Evolutionary conservation across 768 basidiomycete genomes (phyloP).

Genomic region (Termitomyces bulborhizus): DNA sequence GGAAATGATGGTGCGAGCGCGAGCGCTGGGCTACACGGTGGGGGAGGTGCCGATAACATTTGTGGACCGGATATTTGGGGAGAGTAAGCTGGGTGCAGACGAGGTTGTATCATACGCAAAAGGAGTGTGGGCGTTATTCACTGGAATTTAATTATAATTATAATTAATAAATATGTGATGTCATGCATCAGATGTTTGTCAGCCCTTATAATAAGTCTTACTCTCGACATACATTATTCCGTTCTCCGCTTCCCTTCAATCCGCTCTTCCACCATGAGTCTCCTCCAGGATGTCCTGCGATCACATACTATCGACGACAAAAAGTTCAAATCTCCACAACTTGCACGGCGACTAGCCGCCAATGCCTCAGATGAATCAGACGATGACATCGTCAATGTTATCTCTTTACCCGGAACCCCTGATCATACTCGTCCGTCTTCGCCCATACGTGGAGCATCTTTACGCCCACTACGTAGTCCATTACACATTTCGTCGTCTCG

Average conservation of each 20-base stretch:
- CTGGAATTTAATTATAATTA: constrained; percentile 42
- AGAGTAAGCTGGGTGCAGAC: constrained; percentile 85
- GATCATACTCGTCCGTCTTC: constrained; percentile 58
- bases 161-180: constrained; percentile 7
- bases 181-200: constrained; percentile 23
- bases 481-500: constrained; percentile 31
- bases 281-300: constrained; percentile 65
- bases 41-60: constrained; percentile 94
- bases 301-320: constrained; percentile 34
- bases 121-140: constrained; percentile 80
- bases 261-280: constrained; percentile 39
- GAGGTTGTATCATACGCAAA: constrained; percentile 85
- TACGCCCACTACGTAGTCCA: constrained; percentile 43
- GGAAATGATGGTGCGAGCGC: constrained; percentile 95
- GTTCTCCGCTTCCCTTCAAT: neutral
- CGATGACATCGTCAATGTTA: constrained; percentile 69
- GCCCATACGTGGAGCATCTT: constrained; percentile 40
- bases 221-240: neutral
- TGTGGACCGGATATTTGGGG: constrained; percentile 89
- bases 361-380: constrained; percentile 45
- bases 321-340: constrained; percentile 24
- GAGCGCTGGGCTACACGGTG: constrained; percentile 75
- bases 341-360: constrained; percentile 13
- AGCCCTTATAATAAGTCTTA: constrained; percentile 9
- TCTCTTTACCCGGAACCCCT: constrained; percentile 65